Conservation (phyloP, 495 filamentous ascomycete species). For the Thozetella sp. region DNA sequence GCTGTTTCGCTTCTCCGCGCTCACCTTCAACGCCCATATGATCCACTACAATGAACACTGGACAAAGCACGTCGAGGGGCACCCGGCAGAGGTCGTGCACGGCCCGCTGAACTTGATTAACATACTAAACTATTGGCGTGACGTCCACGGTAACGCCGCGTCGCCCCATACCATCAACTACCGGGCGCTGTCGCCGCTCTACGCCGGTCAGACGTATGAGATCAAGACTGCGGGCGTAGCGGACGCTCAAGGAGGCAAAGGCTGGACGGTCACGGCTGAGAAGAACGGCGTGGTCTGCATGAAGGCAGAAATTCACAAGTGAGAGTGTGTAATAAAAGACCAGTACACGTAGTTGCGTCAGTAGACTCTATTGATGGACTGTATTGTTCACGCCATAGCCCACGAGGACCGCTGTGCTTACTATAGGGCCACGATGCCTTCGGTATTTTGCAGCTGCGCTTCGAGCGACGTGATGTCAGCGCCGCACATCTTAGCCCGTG, state of each 20-base stretch:
- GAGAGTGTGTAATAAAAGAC: too few relatives aligned
- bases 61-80: conserved; percentile 60
- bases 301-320: not conserved
- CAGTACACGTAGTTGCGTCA: too few relatives aligned
- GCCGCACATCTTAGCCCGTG: conserved; percentile 71
- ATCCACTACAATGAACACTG: conserved; percentile 69
- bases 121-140: conserved; percentile 67
- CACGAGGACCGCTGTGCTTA: too few relatives aligned
- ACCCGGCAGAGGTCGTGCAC: conserved; percentile 62
- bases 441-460: not conserved
- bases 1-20: conserved; percentile 71
- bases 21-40: conserved; percentile 75
- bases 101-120: conserved; percentile 65
- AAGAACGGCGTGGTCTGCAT: not conserved
- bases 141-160: conserved; percentile 26
- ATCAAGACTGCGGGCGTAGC: conserved; percentile 41
- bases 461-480: conserved; percentile 54
- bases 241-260: conserved; percentile 15
- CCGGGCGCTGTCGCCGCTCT: conserved; percentile 60
- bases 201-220: conserved; percentile 53
- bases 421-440: not conserved
- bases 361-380: too few relatives aligned
- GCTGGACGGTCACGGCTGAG: not conserved
- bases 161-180: conserved; percentile 45
- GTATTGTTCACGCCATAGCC: too few relatives aligned